A percentile compares a stretch with the other conserved stretches of the same genome.
phyloP scores from a whole-genome alignment of 805 yeast species.

The Priceomyces castillae region DNA sequence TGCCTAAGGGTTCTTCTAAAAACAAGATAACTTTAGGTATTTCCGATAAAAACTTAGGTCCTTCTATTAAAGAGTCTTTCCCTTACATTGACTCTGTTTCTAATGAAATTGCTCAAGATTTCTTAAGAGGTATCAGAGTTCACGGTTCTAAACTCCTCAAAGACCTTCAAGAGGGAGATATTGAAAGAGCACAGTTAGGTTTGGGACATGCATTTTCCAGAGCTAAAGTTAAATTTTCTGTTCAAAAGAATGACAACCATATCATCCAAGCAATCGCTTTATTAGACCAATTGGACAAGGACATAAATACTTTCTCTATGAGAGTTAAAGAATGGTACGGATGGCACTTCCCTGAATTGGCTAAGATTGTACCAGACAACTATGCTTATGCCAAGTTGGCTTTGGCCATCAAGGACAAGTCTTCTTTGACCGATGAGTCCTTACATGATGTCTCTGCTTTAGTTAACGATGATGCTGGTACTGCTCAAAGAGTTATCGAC shows the following conservation, averaged over 20 bases:
- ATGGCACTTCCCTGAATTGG: conserved; percentile 98
- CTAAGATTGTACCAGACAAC: conserved; percentile 87
- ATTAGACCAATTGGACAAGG: conserved; percentile 96
- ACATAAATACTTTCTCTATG: conserved; percentile 95
- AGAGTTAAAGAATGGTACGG: conserved; percentile 98
- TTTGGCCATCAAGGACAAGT: conserved; percentile 80
- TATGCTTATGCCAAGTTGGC: conserved; percentile 81
- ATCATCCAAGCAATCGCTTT: conserved; percentile 98
- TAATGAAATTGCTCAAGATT: conserved; percentile 90
- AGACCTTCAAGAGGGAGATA: conserved; percentile 90
- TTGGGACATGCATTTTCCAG: conserved; percentile 98
- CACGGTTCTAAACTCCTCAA: conserved; percentile 87
- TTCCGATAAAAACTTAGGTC: conserved; percentile 93
- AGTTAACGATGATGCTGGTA: conserved; percentile 85
- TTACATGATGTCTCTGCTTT: conserved; percentile 90
- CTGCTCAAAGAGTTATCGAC: conserved; percentile 86
- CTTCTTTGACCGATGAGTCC: conserved; percentile 85
- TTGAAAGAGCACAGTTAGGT: conserved; percentile 98
- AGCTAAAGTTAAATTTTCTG: conserved; percentile 98
- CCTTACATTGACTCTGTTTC: conserved; percentile 88
- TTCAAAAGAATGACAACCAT: conserved; percentile 98
- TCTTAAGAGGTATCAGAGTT: conserved; percentile 90
- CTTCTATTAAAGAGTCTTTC: conserved; percentile 88
- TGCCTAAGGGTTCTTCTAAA: conserved; percentile 73
- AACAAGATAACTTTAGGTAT: conserved; percentile 79